A percentile compares a stretch with the other conserved stretches of the same genome.
phyloP scores from a whole-genome alignment of 179 eudicot species.

The Pouteria campechiana region DNA sequence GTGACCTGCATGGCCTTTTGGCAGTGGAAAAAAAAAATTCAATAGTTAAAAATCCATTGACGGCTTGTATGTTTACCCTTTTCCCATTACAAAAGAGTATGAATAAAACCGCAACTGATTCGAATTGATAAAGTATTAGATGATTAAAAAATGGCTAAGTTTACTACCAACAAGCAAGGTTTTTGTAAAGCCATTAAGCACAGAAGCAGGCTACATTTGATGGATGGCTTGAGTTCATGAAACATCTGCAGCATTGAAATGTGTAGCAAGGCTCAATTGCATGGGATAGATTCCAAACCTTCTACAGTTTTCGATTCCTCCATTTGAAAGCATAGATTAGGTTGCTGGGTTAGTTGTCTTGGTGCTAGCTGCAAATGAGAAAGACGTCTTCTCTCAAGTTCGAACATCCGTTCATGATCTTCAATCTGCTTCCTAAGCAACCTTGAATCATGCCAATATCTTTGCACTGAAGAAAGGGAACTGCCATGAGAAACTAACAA shows the following conservation, averaged over 20 bases:
- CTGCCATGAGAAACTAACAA: background rate
- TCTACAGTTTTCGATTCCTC: constrained; percentile 12
- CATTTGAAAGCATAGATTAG: constrained; percentile 7
- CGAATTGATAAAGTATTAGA: too few species aligned
- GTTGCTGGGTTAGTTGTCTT: background rate
- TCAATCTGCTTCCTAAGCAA: constrained; percentile 17
- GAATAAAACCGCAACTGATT: too few species aligned
- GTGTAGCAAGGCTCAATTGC: too few species aligned
- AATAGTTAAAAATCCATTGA: too few species aligned
- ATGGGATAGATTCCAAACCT: constrained; percentile 11
- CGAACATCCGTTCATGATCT: constrained; percentile 14
- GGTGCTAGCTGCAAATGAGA: constrained; percentile 10
- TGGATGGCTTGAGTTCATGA: too few species aligned
- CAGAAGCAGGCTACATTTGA: too few species aligned
- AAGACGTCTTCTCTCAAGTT: constrained; percentile 11
- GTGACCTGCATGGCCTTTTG: constrained; percentile 10
- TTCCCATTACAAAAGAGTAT: too few species aligned
- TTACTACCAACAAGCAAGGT: too few species aligned
- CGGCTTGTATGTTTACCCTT: too few species aligned
- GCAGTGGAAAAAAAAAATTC: background rate
- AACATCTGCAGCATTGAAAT: too few species aligned
- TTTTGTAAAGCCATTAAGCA: too few species aligned
- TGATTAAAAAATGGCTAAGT: too few species aligned
- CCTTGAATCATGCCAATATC: constrained; percentile 7
- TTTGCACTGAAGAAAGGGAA: constrained; percentile 12